Evolutionary conservation across 2,329 filamentous ascomycete genomes (phyloP), one percentile per base, ranked within the genome.

Genomic region (Sporothrix schenckii): DNA sequence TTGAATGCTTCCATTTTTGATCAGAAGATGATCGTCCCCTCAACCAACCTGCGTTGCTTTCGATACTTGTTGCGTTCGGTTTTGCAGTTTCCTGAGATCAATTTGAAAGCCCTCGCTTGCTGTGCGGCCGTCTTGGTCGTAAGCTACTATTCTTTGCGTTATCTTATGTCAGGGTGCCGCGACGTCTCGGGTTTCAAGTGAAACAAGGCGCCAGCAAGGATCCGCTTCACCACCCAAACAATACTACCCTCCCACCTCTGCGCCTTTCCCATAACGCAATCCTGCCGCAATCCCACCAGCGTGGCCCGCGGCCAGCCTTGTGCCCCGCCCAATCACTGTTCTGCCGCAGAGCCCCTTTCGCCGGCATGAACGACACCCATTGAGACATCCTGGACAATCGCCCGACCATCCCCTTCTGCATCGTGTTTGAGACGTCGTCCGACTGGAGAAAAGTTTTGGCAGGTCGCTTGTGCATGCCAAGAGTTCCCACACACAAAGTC

Each of bases 131-230:
- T 39, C 19, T 54, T 9, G 34, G 34, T 24, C 47, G 49, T 53
- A 49, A 16, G 13, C 5, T 50, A 11, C 19, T 52, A 50, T 60
- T 60, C 49, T 10, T n/a, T 27, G 21, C 27, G 3, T 3, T 39
- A 6, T 54, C 60, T 49, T n/a, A 65, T 49, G 61, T 24, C 69
- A 66, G 66, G 66, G 69, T 66, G 47, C 50, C 73, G 73, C 72
- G 73, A 85, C 83, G 76, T 76, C 75, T 79, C 76, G 75, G 75
- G 82, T 84, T 84, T 84, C 83, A 82, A 73, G 76, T 80, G 80
- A 83, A 81, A 84, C 82, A 66, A 76, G 73, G 73, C 69, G 63
- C 63, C 60, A 75, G 72, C 75, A 69, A 72, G 76, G 78, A 75
- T 71, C 72, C 74, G 75, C 75, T 73, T 75, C 76, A 77, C 72